A percentile compares a stretch with the other conserved stretches of the same genome.
phyloP scores from a whole-genome alignment of 176 grass and related monocot genomes.

The Luzula sylvatica region DNA sequence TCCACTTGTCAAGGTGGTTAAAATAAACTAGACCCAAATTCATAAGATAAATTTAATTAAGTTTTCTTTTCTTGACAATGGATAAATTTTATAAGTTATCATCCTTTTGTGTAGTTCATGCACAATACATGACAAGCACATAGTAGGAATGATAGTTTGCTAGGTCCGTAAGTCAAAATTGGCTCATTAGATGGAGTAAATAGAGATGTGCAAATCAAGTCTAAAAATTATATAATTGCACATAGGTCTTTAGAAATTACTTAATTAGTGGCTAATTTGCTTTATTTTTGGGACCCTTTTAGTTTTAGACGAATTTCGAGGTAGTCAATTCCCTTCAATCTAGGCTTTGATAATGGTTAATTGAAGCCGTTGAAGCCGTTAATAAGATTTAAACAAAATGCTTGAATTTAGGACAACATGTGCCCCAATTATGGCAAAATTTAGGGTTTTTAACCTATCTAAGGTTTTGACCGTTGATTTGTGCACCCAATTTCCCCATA shows the following conservation, averaged over 20 bases:
- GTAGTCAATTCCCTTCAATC: constrained; percentile 9
- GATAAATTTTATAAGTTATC: no score
- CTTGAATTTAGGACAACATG: constrained; percentile 2
- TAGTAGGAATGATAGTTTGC: no score
- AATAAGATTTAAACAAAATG: not conserved
- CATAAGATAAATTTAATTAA: no score
- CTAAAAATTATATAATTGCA: no score
- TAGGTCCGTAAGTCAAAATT: no score
- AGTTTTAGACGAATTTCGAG: not conserved
- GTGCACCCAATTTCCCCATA: constrained; percentile 8
- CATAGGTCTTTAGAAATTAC: not conserved
- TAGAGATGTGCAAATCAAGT: no score
- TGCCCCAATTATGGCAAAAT: constrained; percentile 16
- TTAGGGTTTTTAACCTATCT: constrained; percentile 4
- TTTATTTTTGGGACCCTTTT: not conserved
- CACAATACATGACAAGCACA: no score
- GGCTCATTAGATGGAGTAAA: no score
- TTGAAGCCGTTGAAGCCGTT: constrained; percentile 21
- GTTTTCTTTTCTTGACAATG: no score
- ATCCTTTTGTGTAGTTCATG: no score
- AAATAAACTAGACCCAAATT: not conserved
- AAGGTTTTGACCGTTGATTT: not conserved
- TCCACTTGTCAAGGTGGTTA: constrained; percentile 6
- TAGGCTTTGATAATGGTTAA: constrained; percentile 16
- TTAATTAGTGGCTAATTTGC: not conserved